Percentiles rank a stretch among this genome's conserved stretches.
phyloP scores from a whole-genome alignment of 371 early-diverging fungal genomes.

The Coemansia sp. region DNA sequence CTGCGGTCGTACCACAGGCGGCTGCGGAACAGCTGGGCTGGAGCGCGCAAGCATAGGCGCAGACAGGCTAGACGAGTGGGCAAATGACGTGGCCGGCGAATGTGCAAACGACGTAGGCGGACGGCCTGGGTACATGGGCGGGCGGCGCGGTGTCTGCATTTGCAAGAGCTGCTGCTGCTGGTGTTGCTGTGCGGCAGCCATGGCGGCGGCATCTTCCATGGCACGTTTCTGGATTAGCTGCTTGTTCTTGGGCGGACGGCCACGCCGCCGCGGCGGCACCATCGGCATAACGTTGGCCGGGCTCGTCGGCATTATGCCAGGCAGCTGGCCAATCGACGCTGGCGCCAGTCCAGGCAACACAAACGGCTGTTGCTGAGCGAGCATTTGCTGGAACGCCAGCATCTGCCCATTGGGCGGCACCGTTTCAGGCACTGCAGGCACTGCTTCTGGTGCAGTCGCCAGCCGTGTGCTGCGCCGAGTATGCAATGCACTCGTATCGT shows the following conservation, averaged over 20 bases:
- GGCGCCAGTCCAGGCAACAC: constrained; percentile 1
- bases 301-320: background rate
- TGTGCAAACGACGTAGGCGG: constrained; percentile 10
- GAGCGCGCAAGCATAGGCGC: background rate
- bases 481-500: constrained; percentile 15
- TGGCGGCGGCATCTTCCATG: constrained; percentile 36
- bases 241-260: constrained; percentile 47
- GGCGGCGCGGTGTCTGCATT: background rate
- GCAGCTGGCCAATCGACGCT: background rate
- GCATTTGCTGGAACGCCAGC: constrained; percentile 29
- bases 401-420: constrained; percentile 7
- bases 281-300: background rate
- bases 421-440: background rate
- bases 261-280: constrained; percentile 29
- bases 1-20: constrained; percentile 5
- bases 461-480: constrained; percentile 30
- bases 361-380: constrained; percentile 28
- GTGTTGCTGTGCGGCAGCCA: constrained; percentile 9
- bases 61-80: background rate
- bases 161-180: background rate
- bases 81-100: background rate
- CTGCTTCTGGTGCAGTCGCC: background rate
- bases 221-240: constrained; percentile 45
- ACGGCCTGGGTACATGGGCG: constrained; percentile 5
- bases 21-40: background rate